Evolutionary conservation across 495 filamentous ascomycete species (phyloP).

Genomic region (Sordaria brevicollis): DNA sequence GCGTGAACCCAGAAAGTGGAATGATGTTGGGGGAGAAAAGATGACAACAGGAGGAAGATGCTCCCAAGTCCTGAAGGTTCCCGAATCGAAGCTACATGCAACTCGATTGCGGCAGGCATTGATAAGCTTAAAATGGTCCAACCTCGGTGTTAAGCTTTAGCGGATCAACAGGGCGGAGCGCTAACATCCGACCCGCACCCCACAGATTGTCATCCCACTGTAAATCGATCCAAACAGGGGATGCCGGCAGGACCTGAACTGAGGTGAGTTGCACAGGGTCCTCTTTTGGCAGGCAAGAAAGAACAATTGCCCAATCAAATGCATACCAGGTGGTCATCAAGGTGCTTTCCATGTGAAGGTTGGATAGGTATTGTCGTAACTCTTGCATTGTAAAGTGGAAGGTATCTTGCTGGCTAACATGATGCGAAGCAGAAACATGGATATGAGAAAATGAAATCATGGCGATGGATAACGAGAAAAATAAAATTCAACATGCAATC

Average conservation of each 20-base stretch:
- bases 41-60: background rate
- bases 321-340: background rate
- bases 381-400: background rate
- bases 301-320: background rate
- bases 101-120: background rate
- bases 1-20: background rate
- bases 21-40: background rate
- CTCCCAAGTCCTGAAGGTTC: background rate
- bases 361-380: background rate
- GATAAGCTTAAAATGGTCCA: background rate
- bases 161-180: background rate
- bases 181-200: background rate
- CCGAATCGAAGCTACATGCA: background rate
- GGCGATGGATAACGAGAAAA: background rate
- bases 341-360: background rate
- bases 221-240: background rate
- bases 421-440: background rate
- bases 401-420: background rate
- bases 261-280: background rate
- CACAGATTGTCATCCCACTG: background rate
- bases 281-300: background rate
- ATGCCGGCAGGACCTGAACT: background rate
- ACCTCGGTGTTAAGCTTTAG: background rate
- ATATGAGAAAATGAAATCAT: background rate
- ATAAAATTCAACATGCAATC: background rate